Base-by-base conservation (phyloP, 495 filamentous ascomycete species). In the Chaetomium tenue region DNA sequence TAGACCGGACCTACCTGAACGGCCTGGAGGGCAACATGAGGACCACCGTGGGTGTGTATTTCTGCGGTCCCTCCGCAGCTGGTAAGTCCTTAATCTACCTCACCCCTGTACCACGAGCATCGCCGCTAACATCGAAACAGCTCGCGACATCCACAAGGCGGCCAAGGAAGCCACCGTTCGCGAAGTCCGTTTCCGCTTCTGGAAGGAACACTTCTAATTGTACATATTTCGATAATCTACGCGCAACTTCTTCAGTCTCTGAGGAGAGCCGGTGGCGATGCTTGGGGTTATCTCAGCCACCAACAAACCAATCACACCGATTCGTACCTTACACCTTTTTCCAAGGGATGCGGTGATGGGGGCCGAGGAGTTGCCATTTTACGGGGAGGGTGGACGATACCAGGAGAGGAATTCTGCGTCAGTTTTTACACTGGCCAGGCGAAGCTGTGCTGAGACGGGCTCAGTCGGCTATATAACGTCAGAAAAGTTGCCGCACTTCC, bases 31-130 rank as follows among this genome's bases (percentile, higher is more conserved):
- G 85, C 50, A 85, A 81, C 64, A 78, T 87, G 72, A 82, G 83
- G 67, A 94, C 91, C 8, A 89, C 96, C 50, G 89, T 99, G 25
- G 94, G 94, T 75, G 93, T 99, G 46, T 99, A 99, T 77, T 98
- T 99, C 80, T 99, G 94, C 73, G 93, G 93, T 59, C 80, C 80
- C 53, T 77, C 79, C 18, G 77, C 69, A 72, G 80, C 80, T 60
- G 80, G 80, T 82, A 74, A 73, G 78, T 77, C 37, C 61, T 40
- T 0, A 37, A 56, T 20, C 15, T 26, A 30, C 2, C 23, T 37
- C 18, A 4, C 3, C 16, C 52, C 8, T 18, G 13, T 44, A 11
- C 13, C 6, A 18, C 5, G 40, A 44, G 16, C 6, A 30, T 30
- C 16, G 18, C 13, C 16, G 61, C 78, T 80, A 66, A 80, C 71